Percentiles rank a stretch among this genome's conserved stretches.
phyloP scores from a whole-genome alignment of 768 basidiomycete genomes.

The Boletellus emodensis region DNA sequence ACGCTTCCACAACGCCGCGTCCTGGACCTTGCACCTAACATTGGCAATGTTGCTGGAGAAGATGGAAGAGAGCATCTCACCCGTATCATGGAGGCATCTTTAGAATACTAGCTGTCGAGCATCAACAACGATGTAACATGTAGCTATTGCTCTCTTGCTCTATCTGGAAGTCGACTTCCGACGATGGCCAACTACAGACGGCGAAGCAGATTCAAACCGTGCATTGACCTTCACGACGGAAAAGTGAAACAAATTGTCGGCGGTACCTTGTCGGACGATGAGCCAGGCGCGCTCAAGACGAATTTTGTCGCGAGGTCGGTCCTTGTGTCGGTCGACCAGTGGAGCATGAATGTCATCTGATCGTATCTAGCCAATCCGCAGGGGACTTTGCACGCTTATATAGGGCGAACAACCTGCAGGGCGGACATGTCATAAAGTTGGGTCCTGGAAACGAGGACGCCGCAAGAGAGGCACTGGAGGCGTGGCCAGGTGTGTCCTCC shows the following conservation, averaged over 20 bases:
- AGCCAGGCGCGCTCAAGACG: slow-evolving; percentile 62
- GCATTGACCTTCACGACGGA: slow-evolving; percentile 95
- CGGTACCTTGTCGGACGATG: slow-evolving; percentile 75
- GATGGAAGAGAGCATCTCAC: slow-evolving; percentile 83
- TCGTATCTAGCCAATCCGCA: slow-evolving; percentile 60
- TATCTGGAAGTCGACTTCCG: neutral
- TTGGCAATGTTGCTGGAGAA: slow-evolving; percentile 76
- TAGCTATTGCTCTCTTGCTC: neutral
- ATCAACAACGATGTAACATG: slow-evolving; percentile 4
- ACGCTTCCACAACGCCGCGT: slow-evolving; percentile 91
- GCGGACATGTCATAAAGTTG: slow-evolving; percentile 96
- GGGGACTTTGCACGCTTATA: slow-evolving; percentile 81
- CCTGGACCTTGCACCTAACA: slow-evolving; percentile 87
- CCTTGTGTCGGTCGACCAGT: neutral
- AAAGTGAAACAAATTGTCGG: slow-evolving; percentile 98
- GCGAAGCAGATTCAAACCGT: slow-evolving; percentile 73
- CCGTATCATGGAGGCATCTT: slow-evolving; percentile 71
- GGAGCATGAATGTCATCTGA: slow-evolving; percentile 1
- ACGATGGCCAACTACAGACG: slow-evolving; percentile 22
- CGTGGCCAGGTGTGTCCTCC: slow-evolving; percentile 68
- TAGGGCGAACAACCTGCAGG: slow-evolving; percentile 58
- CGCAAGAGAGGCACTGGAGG: slow-evolving; percentile 74
- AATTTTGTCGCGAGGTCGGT: slow-evolving; percentile 86
- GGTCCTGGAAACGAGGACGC: slow-evolving; percentile 87
- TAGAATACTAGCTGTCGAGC: slow-evolving; percentile 55